Base-by-base conservation (phyloP, 1,284 basidiomycete genomes). In the Trametes versicolor region DNA sequence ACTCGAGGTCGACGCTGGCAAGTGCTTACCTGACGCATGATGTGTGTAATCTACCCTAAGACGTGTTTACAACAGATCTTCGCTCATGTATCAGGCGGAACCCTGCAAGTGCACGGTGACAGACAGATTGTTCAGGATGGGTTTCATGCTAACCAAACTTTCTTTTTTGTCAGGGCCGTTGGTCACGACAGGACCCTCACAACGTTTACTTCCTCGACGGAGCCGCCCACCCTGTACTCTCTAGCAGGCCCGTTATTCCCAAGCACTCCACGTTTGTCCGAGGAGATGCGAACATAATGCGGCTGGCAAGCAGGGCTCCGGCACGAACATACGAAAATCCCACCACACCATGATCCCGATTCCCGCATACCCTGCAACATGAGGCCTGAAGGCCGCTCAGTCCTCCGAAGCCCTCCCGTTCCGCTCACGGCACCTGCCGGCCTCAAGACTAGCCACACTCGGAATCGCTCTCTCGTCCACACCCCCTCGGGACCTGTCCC, bases 221-320 rank as follows among this genome's bases (percentile, higher is more conserved):
- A 32, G 29, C 29, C 29, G 29, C 29, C 8, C 29, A 8, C 8
- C 29, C 29, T 32, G 29, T 32, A 32, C 39, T n/a, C 15, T n/a
- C 41, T 43, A 17, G 41, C 41, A 43, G 19, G 19, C 41, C 19
- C 41, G 41, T 10, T 43, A 17, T 43, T 43, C 41, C 41, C 19
- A 43, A 32, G 29, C 45, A 21, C 45, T 25, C 45, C 45, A 48
- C 45, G 25, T 48, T 48, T 25, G 45, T 48, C 45, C 45, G 45
- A 48, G 21, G 10, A 1, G 23, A 25, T 15, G 45, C 45, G 45
- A 48, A 27, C 25, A 48, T 48, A 12, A 13, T 8, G 41, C 25
- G 43, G 43, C 45, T 17, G 6, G 5, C 21, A n/a, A 19, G 21
- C 4, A 8, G 43, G n/a, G 43, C 43, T 3, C 19, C 43, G n/a